phyloP scores from a whole-genome alignment of 1,284 basidiomycete genomes.

The Trametes versicolor region DNA sequence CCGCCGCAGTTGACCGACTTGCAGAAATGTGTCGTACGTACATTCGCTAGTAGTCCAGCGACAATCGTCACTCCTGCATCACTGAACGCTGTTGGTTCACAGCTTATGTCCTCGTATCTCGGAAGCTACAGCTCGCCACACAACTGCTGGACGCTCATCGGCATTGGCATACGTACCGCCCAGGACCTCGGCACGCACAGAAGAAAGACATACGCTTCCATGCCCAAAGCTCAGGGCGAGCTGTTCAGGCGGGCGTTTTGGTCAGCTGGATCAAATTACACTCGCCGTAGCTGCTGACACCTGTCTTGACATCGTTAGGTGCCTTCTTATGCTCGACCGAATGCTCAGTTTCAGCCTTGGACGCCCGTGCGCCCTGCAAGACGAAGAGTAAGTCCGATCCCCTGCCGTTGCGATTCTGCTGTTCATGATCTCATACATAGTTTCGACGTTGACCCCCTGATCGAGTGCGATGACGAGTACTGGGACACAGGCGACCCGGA shows the following conservation, averaged over 20 bases:
- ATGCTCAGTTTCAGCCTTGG: conserved; percentile 76
- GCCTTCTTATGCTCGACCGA: conserved; percentile 69
- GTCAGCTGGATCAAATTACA: conserved; percentile 47
- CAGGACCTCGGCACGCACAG: conserved; percentile 55
- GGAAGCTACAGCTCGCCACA: conserved; percentile 59
- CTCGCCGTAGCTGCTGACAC: neutral
- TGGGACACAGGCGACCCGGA: conserved; percentile 58
- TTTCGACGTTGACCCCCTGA: conserved; percentile 67
- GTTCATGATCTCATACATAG: conserved; percentile 38
- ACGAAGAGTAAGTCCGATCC: conserved; percentile 72
- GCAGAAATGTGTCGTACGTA: conserved; percentile 57
- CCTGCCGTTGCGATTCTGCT: neutral
- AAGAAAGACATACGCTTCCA: conserved; percentile 44
- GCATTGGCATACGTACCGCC: conserved; percentile 60
- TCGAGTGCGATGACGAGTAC: conserved; percentile 72
- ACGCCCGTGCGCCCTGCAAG: conserved; percentile 83
- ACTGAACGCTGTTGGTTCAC: neutral
- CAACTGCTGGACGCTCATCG: conserved; percentile 59
- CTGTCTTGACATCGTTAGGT: conserved; percentile 49
- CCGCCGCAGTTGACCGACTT: conserved; percentile 73
- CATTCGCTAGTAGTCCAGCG: too few species aligned
- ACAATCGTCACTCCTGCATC: neutral
- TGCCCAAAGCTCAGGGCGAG: conserved; percentile 52
- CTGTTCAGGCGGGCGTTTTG: conserved; percentile 78
- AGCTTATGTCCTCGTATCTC: conserved; percentile 49